Percentiles rank a stretch among this genome's conserved stretches.
These are phyloP conservation scores for Globisporangium apiculatum DNA, from an alignment of 352 stramenopile species.

Conservation along the genomic window DNA sequence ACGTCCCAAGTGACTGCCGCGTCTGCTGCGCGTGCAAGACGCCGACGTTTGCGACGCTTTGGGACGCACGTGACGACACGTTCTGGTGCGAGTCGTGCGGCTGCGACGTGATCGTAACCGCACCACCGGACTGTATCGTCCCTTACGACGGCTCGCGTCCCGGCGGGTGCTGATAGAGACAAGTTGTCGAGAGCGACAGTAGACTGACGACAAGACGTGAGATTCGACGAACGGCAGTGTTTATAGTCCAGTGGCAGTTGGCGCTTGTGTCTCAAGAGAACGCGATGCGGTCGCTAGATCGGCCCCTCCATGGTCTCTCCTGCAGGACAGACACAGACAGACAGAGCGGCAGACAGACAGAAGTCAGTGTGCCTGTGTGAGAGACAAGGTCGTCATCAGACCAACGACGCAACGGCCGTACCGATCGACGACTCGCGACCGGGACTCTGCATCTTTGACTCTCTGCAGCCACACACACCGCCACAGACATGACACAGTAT, in stretches of 20 bases:
- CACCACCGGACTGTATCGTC: slow-evolving; percentile 22
- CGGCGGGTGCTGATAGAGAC: slow-evolving; percentile 7
- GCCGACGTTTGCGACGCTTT: slow-evolving; percentile 39
- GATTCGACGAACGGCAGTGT: not conserved
- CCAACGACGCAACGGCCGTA: not conserved
- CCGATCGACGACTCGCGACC: slow-evolving; percentile 29
- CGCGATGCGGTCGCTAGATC: slow-evolving; percentile 23
- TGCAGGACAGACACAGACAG: slow-evolving; percentile 10
- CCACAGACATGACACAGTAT: slow-evolving; percentile 4
- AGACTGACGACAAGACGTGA: not conserved
- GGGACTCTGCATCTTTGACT: slow-evolving; percentile 19
- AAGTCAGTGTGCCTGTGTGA: not conserved
- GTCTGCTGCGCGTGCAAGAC: slow-evolving; percentile 27
- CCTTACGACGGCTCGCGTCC: slow-evolving; percentile 45
- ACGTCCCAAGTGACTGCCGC: slow-evolving; percentile 40
- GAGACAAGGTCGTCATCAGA: not conserved
- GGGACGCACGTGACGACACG: slow-evolving; percentile 31
- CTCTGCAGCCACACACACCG: slow-evolving; percentile 15
- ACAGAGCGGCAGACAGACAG: not conserved
- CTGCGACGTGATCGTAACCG: slow-evolving; percentile 9
- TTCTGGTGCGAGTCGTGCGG: slow-evolving; percentile 46
- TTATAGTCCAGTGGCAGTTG: too few species aligned
- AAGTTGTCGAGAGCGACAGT: not conserved
- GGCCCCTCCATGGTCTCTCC: slow-evolving; percentile 59
- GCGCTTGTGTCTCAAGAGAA: too few species aligned